Conservation (phyloP, 225 moss, liverwort and hornwort species). For the Pleurozium schreberi region DNA sequence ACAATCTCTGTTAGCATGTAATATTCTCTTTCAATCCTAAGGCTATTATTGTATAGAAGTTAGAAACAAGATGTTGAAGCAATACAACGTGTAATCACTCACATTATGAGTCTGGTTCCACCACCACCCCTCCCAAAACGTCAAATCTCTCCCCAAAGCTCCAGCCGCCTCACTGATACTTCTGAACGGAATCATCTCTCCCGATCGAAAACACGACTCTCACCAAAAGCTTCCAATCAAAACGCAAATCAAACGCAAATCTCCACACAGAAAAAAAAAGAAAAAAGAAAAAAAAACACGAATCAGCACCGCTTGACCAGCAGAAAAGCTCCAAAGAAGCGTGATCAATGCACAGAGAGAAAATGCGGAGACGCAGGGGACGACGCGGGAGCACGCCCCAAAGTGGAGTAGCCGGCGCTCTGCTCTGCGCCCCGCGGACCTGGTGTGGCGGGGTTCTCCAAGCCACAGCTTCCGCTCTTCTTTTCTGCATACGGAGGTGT, state of each 20-base stretch:
- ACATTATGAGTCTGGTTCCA: conserved; percentile 53
- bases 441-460: neutral
- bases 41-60: too few species aligned
- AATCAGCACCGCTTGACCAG: neutral
- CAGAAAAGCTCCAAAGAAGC: neutral
- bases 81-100: conserved; percentile 58
- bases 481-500: neutral
- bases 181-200: conserved; percentile 21
- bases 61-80: conserved; percentile 63
- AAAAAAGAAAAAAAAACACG: too few species aligned
- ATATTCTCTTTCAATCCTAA: too few species aligned
- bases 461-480: neutral
- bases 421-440: neutral
- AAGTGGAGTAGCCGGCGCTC: neutral
- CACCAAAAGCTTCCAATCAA: neutral
- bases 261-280: neutral
- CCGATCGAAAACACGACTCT: neutral
- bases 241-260: neutral
- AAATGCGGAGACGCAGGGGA: neutral
- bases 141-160: conserved; percentile 46
- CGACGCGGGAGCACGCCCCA: neutral
- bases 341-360: neutral
- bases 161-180: conserved; percentile 41
- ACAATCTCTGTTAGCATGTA: too few species aligned
- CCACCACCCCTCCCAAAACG: conserved; percentile 48